A percentile compares a stretch with the other conserved stretches of the same genome.
These are phyloP conservation scores for Bjerkandera adusta DNA, from an alignment of 1,284 basidiomycete species.

Conservation along the genomic window DNA sequence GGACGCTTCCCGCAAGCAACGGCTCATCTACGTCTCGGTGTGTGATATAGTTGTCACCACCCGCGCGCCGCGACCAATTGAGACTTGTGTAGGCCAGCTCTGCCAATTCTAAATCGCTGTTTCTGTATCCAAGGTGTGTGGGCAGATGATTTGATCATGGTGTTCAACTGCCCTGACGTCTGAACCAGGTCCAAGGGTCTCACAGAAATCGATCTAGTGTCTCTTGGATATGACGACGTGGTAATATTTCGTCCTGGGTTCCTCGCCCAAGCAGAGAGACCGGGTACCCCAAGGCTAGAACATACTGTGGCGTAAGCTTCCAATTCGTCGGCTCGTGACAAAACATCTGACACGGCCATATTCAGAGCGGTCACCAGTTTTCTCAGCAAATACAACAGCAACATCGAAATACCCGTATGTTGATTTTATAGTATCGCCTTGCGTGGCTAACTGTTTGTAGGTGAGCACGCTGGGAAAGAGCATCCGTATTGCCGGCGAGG, in stretches of 20 bases:
- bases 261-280: constrained; percentile 43
- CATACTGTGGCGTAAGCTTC: too few relatives aligned
- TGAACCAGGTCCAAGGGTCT: constrained; percentile 65
- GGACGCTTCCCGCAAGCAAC: constrained; percentile 44
- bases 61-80: too few relatives aligned
- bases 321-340: too few relatives aligned
- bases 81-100: constrained; percentile 41
- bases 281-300: too few relatives aligned
- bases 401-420: constrained; percentile 8
- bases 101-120: constrained; percentile 39
- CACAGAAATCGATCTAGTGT: constrained; percentile 67
- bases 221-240: constrained; percentile 63
- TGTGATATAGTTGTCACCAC: constrained; percentile 23
- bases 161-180: too few relatives aligned
- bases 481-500: constrained; percentile 14
- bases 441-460: too few relatives aligned
- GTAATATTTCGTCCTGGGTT: constrained; percentile 65
- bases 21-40: constrained; percentile 71
- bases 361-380: too few relatives aligned
- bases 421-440: too few relatives aligned
- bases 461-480: constrained; percentile 13
- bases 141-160: neutral
- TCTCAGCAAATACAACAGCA: neutral
- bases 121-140: constrained; percentile 49
- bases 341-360: neutral